phyloP scores from a whole-genome alignment of 2,329 filamentous ascomycete genomes.

The Apiospora aurea region DNA sequence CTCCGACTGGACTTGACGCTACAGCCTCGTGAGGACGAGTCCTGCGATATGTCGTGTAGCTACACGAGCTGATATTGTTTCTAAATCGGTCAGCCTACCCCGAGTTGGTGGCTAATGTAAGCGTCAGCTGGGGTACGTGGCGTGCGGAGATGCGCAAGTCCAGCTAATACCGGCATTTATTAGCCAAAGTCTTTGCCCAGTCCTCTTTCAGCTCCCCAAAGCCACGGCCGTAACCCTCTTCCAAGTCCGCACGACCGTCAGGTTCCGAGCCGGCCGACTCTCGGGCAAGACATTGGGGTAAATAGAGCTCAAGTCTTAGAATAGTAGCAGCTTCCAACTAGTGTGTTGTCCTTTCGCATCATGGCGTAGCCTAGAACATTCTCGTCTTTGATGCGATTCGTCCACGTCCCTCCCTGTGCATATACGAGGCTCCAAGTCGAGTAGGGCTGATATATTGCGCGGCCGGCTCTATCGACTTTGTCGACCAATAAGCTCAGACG shows the following conservation, averaged over 20 bases:
- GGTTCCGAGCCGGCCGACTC: background rate
- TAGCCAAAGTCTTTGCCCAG: background rate
- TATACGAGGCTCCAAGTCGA: background rate
- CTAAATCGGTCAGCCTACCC: background rate
- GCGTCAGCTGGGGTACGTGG: background rate
- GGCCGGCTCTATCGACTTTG: background rate
- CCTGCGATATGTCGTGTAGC: background rate
- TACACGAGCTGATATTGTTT: background rate
- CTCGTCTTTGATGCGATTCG: background rate
- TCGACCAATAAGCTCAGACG: too few species aligned
- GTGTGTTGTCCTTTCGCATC: background rate
- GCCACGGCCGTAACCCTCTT: background rate
- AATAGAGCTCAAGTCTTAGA: background rate
- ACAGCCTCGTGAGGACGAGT: too few species aligned
- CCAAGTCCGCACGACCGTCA: background rate
- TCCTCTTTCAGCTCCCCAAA: background rate
- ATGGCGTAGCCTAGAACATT: constrained; percentile 7
- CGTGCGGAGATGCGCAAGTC: background rate
- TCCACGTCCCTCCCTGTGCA: background rate
- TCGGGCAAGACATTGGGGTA: background rate
- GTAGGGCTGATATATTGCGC: background rate
- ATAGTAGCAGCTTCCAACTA: background rate
- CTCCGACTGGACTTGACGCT: background rate
- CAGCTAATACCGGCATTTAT: too few species aligned
- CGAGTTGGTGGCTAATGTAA: background rate